Conservation (phyloP, 768 basidiomycete genomes). For the Pleurotus djamor region DNA sequence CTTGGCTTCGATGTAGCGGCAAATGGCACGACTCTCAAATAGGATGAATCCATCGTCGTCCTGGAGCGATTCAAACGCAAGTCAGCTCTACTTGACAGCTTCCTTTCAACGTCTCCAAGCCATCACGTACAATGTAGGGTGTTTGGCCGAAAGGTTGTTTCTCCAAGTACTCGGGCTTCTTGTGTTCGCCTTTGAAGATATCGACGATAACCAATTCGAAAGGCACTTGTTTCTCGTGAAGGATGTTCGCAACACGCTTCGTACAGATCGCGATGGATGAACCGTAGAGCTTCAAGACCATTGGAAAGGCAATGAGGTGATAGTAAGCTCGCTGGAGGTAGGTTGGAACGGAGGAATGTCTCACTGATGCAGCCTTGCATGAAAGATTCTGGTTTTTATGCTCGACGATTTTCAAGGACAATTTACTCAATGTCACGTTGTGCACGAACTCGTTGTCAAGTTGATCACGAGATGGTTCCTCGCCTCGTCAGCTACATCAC, state of each 20-base stretch:
- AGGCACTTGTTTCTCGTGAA: constrained; percentile 55
- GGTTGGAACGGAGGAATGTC: too few relatives aligned
- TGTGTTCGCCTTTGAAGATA: constrained; percentile 43
- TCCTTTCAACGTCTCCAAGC: background rate
- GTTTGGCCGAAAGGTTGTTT: constrained; percentile 68
- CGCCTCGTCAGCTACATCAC: too few relatives aligned
- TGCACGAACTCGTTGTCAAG: too few relatives aligned
- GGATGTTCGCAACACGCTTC: constrained; percentile 45
- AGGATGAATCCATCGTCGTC: constrained; percentile 64
- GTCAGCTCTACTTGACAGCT: background rate
- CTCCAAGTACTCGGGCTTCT: constrained; percentile 34
- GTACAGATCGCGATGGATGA: constrained; percentile 41
- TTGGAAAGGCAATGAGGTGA: constrained; percentile 11
- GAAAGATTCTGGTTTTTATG: too few relatives aligned
- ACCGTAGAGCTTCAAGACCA: constrained; percentile 44
- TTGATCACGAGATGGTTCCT: too few relatives aligned
- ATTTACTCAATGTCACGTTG: too few relatives aligned
- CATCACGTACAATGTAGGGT: constrained; percentile 45
- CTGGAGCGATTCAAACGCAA: constrained; percentile 16
- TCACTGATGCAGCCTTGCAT: too few relatives aligned
- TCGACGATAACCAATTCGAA: constrained; percentile 50
- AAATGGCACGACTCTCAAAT: constrained; percentile 65
- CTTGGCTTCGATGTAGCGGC: constrained; percentile 57
- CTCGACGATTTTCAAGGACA: too few relatives aligned
- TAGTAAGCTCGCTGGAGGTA: background rate